Percentiles rank a stretch among this genome's conserved stretches.
phyloP scores from a whole-genome alignment of 2,329 filamentous ascomycete genomes.

The Bisporella sp. region DNA sequence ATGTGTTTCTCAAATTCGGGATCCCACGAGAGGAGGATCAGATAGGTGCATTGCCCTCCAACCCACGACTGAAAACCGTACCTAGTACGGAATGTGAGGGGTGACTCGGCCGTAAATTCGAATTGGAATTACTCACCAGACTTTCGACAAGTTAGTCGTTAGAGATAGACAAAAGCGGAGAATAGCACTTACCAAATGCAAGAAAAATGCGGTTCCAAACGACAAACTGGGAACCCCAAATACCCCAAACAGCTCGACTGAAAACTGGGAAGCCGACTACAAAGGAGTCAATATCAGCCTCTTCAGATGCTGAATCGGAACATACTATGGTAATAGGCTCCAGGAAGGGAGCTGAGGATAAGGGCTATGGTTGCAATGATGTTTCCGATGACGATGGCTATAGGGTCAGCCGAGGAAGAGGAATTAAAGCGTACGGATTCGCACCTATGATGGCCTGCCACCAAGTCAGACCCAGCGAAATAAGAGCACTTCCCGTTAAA shows the following conservation, averaged over 20 bases:
- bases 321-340: slow-evolving; percentile 32
- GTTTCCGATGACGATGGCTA: slow-evolving; percentile 33
- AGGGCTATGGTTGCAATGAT: slow-evolving; percentile 29
- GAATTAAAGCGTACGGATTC: slow-evolving; percentile 8
- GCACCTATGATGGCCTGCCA: slow-evolving; percentile 25
- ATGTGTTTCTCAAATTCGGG: slow-evolving; percentile 28
- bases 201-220: slow-evolving; percentile 35
- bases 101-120: too few relatives aligned
- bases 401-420: slow-evolving; percentile 34
- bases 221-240: slow-evolving; percentile 33
- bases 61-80: slow-evolving; percentile 6
- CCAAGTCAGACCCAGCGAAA: slow-evolving; percentile 18
- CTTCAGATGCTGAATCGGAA: too few relatives aligned
- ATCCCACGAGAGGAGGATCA: slow-evolving; percentile 26
- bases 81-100: too few relatives aligned
- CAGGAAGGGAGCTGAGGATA: slow-evolving; percentile 30
- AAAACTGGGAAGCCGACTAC: slow-evolving; percentile 33
- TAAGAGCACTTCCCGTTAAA: slow-evolving; percentile 19
- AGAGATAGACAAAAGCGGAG: too few relatives aligned
- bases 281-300: too few relatives aligned
- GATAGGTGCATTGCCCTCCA: slow-evolving; percentile 5
- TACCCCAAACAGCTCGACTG: slow-evolving; percentile 27
- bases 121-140: too few relatives aligned
- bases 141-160: too few relatives aligned
- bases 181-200: slow-evolving; percentile 30